A percentile compares a stretch with the other conserved stretches of the same genome.
Conservation (phyloP, 2,329 filamentous ascomycete species). For the Colletotrichum endophyticum region DNA sequence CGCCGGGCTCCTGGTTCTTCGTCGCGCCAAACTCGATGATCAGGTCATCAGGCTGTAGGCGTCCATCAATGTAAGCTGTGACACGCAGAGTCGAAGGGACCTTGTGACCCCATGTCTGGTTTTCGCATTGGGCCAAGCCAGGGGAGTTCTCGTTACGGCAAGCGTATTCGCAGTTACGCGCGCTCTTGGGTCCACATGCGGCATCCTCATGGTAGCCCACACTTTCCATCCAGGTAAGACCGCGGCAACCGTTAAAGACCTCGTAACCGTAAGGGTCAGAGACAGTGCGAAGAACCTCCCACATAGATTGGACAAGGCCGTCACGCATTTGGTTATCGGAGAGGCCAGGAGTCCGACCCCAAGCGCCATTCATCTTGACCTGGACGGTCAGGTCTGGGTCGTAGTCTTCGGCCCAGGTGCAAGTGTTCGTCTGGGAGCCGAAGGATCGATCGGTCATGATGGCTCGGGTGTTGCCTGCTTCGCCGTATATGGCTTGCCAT, state of each 20-base stretch:
- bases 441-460: conserved; percentile 13
- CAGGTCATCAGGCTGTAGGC: conserved; percentile 18
- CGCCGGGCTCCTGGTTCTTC: not conserved
- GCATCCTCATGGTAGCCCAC: not conserved
- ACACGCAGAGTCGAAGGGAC: conserved; percentile 19
- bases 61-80: conserved; percentile 20
- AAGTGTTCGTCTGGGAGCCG: conserved; percentile 9
- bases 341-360: conserved; percentile 16
- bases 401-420: conserved; percentile 7
- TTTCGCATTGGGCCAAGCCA: conserved; percentile 14
- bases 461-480: conserved; percentile 16
- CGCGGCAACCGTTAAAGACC: conserved; percentile 17
- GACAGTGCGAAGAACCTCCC: conserved; percentile 9
- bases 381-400: conserved; percentile 11
- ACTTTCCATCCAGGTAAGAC: conserved; percentile 18
- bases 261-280: conserved; percentile 15
- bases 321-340: conserved; percentile 20
- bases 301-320: conserved; percentile 18
- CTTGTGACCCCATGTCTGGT: conserved; percentile 16
- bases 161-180: not conserved
- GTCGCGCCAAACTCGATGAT: conserved; percentile 15
- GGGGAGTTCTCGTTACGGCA: conserved; percentile 13
- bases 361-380: conserved; percentile 20
- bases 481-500: conserved; percentile 19
- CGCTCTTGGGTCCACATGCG: conserved; percentile 7